These are phyloP conservation scores for Pythium insidiosum DNA, from an alignment of 352 stramenopile genomes.

Conservation along the genomic window DNA sequence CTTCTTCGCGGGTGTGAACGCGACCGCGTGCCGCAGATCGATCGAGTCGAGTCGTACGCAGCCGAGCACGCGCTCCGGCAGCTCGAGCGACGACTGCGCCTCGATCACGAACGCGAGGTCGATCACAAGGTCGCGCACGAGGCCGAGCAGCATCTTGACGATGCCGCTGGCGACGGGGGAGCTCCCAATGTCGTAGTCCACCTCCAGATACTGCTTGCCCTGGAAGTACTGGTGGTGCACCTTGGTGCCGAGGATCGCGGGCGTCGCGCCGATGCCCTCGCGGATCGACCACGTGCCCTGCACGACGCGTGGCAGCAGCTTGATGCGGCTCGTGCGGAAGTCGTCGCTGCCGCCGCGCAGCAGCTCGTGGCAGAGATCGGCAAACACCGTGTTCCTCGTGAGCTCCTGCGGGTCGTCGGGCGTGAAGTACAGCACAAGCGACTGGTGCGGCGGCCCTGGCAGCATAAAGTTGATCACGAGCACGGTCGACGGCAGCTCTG, in stretches of 20 bases:
- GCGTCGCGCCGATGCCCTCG: slow-evolving; percentile 82
- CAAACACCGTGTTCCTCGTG: slow-evolving; percentile 58
- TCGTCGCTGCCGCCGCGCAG: slow-evolving; percentile 36
- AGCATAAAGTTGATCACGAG: slow-evolving; percentile 84
- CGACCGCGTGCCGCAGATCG: slow-evolving; percentile 47
- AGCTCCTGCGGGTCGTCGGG: slow-evolving; percentile 48
- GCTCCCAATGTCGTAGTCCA: slow-evolving; percentile 76
- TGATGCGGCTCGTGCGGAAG: slow-evolving; percentile 79
- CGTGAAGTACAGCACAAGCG: slow-evolving; percentile 78
- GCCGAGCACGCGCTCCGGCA: slow-evolving; percentile 68
- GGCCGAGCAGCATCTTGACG: slow-evolving; percentile 64
- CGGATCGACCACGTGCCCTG: slow-evolving; percentile 87
- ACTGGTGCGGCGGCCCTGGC: slow-evolving; percentile 50
- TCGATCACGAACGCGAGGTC: slow-evolving; percentile 83
- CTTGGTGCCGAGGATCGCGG: slow-evolving; percentile 87
- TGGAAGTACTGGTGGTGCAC: slow-evolving; percentile 74
- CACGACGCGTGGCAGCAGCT: slow-evolving; percentile 86
- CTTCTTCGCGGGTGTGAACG: slow-evolving; percentile 11
- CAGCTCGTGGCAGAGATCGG: slow-evolving; percentile 63
- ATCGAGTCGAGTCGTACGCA: slow-evolving; percentile 62
- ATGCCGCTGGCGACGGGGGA: slow-evolving; percentile 62
- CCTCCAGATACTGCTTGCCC: slow-evolving; percentile 57
- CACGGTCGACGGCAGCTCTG: slow-evolving; percentile 20
- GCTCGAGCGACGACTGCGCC: slow-evolving; percentile 49
- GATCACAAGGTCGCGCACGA: slow-evolving; percentile 61